Base-by-base conservation (phyloP, 2,329 filamentous ascomycete genomes). In the Onygenales sp. region DNA sequence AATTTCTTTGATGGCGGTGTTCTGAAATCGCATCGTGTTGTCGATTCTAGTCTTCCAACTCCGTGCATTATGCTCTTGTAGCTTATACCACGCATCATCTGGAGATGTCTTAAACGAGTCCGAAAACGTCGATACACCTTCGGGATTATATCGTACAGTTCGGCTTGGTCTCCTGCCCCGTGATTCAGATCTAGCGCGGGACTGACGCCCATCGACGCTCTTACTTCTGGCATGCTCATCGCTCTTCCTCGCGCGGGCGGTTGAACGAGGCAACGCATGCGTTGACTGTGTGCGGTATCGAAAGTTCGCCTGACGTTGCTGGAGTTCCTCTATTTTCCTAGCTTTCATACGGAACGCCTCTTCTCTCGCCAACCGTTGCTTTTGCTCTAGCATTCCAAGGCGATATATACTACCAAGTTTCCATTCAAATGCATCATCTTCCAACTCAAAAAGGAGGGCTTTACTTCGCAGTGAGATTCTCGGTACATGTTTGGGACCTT, bases 341-440 rank as follows among this genome's bases (percentile, higher is more conserved):
- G 86, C 80, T 68, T 98, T 98, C 55, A 95, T 75, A 11, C 83
- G 77, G 69, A 94, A 97, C 0, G 92, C 92, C 59, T 95, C 89
- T 67, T 95, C 89, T 43, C 93, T 83, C 4, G 92, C 91, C 52
- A 95, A 75, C 17, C 93, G 82, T 68, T 97, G 93, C 66, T 86
- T 85, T 69, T 97, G 92, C 68, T 98, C 93, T 53, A 91, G 76
- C 17, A 92, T 78, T 0, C 94, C 93, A 45, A 89, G 83, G 35
- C 92, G 84, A 68, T 97, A 98, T 50, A 98, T 98, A 64, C 90
- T 84, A 13, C 91, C 89, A 8, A 98, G 76, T 66, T 96, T 97
- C 88, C 91, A 98, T 68, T 98, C 93, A 63, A 98, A 98, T 0
- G 89, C 86, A 49, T 93, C 92, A 66, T 98, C 93, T 70, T 98